These are phyloP conservation scores for Acacia pycnantha DNA, from an alignment of 331 rosid species.

Conservation along the genomic window DNA sequence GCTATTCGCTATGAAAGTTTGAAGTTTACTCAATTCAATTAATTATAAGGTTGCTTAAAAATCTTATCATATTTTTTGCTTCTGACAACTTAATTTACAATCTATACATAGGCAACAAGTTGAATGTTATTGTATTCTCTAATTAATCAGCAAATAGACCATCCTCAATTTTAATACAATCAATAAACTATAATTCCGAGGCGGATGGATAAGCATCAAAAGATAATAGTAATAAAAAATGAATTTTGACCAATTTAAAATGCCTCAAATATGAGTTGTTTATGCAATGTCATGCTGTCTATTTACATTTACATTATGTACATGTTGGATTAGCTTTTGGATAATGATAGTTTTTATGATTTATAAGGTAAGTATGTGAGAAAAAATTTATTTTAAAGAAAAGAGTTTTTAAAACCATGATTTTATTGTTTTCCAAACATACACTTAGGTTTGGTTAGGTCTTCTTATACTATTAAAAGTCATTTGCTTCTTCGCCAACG, in stretches of 20 bases:
- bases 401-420: no score
- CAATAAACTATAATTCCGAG: background rate
- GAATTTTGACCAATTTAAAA: background rate
- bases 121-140: background rate
- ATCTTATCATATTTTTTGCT: background rate
- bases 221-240: background rate
- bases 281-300: background rate
- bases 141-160: background rate
- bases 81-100: background rate
- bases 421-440: no score
- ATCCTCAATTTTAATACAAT: background rate
- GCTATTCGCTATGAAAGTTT: no score
- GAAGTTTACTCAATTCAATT: background rate
- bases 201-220: background rate
- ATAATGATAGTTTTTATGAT: no score
- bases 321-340: no score
- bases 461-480: background rate
- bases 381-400: accelerated
- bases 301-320: background rate
- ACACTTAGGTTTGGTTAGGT: no score
- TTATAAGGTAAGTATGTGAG: no score
- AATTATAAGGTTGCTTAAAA: background rate
- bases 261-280: background rate
- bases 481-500: background rate
- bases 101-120: background rate